These are phyloP conservation scores for Aureobasidium subglaciale DNA, from an alignment of 2,329 filamentous ascomycete genomes.

Conservation along the genomic window DNA sequence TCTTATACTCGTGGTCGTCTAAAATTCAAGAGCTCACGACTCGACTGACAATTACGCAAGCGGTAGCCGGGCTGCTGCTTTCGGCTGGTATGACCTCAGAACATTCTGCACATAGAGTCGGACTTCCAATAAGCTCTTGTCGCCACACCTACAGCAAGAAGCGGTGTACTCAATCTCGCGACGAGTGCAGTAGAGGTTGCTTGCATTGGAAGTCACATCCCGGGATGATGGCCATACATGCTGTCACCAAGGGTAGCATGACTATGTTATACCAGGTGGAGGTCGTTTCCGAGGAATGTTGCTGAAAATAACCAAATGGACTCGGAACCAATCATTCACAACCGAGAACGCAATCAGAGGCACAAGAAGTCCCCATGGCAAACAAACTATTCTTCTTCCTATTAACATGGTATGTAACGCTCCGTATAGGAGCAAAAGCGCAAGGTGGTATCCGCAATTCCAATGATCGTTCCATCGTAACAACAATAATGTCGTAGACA, in stretches of 20 bases:
- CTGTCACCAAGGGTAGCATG: neutral
- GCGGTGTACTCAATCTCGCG: neutral
- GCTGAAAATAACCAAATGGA: neutral
- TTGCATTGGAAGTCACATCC: neutral
- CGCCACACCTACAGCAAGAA: neutral
- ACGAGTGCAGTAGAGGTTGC: neutral
- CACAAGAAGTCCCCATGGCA: neutral
- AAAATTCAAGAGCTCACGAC: neutral
- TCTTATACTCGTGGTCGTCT: neutral
- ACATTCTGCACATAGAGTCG: neutral
- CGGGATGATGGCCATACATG: no score
- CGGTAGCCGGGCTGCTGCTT: neutral
- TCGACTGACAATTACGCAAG: neutral
- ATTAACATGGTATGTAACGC: neutral
- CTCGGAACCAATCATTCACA: neutral
- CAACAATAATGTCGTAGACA: neutral
- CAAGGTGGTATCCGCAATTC: slow-evolving; percentile 8
- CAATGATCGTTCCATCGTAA: slow-evolving; percentile 8
- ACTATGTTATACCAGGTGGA: neutral
- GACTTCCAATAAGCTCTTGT: neutral
- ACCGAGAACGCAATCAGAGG: neutral
- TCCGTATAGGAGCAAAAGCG: slow-evolving; percentile 2
- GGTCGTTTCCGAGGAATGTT: slow-evolving; percentile 1
- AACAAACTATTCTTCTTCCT: neutral
- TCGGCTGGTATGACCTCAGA: neutral